Percentiles rank a stretch among this genome's conserved stretches.
Conservation (phyloP, 169 alveolate species). For the Eimeria brunetti region DNA sequence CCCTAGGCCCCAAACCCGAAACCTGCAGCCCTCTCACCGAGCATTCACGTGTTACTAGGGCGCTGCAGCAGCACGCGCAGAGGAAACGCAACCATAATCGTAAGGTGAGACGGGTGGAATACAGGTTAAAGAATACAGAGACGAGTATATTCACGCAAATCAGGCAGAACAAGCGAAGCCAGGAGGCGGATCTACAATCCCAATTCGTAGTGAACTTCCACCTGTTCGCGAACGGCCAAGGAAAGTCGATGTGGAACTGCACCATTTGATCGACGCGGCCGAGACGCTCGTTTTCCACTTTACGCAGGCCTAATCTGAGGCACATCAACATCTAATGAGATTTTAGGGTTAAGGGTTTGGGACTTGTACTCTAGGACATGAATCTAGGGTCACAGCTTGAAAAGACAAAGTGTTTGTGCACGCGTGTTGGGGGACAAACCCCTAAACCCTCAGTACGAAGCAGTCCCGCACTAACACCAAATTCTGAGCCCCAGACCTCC, state of each 20-base stretch:
- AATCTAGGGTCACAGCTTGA: background rate
- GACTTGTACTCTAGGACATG: background rate
- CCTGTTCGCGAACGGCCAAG: constrained; percentile 80
- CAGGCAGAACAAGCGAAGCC: background rate
- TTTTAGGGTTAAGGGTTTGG: background rate
- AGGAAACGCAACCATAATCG: background rate
- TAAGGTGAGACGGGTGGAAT: background rate
- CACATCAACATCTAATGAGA: background rate
- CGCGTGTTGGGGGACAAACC: background rate
- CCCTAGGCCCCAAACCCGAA: background rate
- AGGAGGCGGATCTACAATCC: background rate
- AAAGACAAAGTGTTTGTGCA: background rate
- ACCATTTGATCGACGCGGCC: constrained; percentile 80
- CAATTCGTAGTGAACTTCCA: background rate
- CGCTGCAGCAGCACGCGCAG: background rate
- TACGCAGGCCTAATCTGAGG: constrained; percentile 76
- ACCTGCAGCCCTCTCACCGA: background rate
- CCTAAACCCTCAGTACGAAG: background rate
- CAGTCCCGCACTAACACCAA: background rate
- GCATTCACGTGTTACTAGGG: background rate
- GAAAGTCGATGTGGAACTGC: constrained; percentile 78
- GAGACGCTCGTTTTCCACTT: constrained; percentile 6
- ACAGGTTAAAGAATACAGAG: background rate
- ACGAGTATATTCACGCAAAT: background rate
- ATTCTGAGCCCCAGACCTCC: background rate